Base-by-base conservation (phyloP, 495 filamentous ascomycete species). In the Evansstolkia leycettana region DNA sequence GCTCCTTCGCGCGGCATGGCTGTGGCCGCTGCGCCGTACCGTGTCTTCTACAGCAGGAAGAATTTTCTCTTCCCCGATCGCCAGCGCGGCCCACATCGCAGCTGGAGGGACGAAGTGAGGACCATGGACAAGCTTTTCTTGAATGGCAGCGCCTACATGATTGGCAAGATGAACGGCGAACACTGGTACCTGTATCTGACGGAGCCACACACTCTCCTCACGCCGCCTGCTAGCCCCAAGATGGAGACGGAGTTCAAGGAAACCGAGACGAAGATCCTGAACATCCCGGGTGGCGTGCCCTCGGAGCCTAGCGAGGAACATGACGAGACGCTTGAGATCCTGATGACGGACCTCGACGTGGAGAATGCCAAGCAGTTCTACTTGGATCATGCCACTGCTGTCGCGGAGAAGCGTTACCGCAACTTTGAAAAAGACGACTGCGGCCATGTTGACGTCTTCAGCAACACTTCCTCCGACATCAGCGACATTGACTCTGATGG, bases 101-200 rank as follows among this genome's bases (percentile, higher is more conserved):
- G 87, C 74, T 99, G 92, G 92, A 78, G 84, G 45, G 77, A 95
- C 47, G 92, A 99, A 53, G 92, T 99, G 43, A 78, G 75, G 37
- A 90, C 74, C 41, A 69, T 99, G 40, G 92, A 99, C 62, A 74
- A 76, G 47, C 80, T 83, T 48, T 96, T 96, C 55, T 67, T 80
- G 31, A 81, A 83, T 37, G 92, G 92, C 28, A 96, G 89, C 57
- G 92, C 92, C 19, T 99, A 99, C 62, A 92, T 96, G 88, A 90
- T 99, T 42, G 92, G 92, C 45, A 94, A 94, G 59, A 95, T 96
- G 87, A 99, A 99, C 50, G 89, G 90, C 41, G 92, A 96, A 60
- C 92, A 99, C 50, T 99, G 92, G 92, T 96, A 96, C 51, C 65
- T 99, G 26, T 99, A 96, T 58, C 73, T 95, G 53, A 99, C 92